Evolutionary conservation across 2,329 filamentous ascomycete species (phyloP).

Genomic region (Stagonosporopsis rhizophila): DNA sequence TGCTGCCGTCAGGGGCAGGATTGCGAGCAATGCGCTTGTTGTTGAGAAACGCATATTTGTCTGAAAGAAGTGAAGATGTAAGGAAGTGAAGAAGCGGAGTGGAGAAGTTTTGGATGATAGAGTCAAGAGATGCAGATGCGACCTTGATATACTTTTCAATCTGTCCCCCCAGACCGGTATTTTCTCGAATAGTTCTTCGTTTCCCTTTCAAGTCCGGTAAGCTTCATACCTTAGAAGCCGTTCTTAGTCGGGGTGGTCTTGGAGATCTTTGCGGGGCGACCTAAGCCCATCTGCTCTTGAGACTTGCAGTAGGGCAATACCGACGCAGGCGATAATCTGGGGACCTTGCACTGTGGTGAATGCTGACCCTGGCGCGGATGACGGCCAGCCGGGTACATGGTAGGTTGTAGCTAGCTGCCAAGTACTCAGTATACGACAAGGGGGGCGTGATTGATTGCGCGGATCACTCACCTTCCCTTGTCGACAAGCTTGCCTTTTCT

Average conservation of each 20-base stretch:
- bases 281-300: background rate
- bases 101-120: background rate
- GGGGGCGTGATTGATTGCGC: background rate
- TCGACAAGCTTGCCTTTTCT: constrained; percentile 5
- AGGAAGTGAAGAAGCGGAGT: background rate
- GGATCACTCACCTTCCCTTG: background rate
- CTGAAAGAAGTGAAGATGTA: background rate
- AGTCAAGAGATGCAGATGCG: background rate
- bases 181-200: background rate
- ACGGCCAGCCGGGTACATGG: background rate
- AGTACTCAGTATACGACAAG: background rate
- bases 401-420: constrained; percentile 1
- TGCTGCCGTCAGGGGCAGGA: constrained; percentile 18
- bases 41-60: constrained; percentile 4
- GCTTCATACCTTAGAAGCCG: background rate
- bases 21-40: constrained; percentile 8
- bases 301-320: background rate
- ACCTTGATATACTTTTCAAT: constrained; percentile 2
- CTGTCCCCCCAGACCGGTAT: background rate
- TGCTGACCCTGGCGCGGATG: constrained; percentile 4
- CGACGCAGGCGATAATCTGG: background rate
- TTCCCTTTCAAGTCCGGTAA: background rate
- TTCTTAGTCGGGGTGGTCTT: background rate
- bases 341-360: background rate
- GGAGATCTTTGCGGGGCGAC: constrained; percentile 10